Evolutionary conservation across 176 grass and related monocot genomes (phyloP).

Genomic region (Triticum dicoccoides): DNA sequence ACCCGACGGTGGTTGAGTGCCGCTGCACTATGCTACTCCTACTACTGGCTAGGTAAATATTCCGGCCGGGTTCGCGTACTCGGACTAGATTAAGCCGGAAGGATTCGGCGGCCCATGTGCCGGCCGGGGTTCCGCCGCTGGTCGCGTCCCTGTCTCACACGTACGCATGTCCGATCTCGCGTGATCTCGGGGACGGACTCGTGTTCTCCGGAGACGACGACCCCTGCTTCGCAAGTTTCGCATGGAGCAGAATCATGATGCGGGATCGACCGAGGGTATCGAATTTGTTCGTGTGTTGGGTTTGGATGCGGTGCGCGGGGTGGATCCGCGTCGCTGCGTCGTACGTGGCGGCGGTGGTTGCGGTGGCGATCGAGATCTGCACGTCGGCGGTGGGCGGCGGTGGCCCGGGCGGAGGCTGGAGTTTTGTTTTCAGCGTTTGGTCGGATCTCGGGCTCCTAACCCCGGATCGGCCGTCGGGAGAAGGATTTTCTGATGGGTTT

Average conservation of each 20-base stretch:
- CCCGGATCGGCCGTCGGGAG: background rate
- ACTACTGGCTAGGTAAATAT: background rate
- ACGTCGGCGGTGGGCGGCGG: background rate
- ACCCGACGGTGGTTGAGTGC: conserved; percentile 22
- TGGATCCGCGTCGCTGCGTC: background rate
- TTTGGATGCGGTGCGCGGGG: background rate
- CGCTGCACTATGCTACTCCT: background rate
- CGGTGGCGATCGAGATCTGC: background rate
- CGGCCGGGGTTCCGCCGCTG: background rate
- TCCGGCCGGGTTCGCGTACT: background rate
- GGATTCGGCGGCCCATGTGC: conserved; percentile 24
- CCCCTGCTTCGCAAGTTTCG: background rate
- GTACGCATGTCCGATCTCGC: background rate
- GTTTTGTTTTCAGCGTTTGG: background rate
- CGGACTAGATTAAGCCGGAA: background rate
- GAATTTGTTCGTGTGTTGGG: background rate
- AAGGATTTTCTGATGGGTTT: background rate
- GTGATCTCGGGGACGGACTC: conserved; percentile 7
- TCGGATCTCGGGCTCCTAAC: conserved; percentile 9
- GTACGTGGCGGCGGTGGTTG: background rate
- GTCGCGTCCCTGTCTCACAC: background rate
- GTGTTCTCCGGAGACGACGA: conserved; percentile 4
- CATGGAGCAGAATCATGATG: background rate
- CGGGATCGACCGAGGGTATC: background rate
- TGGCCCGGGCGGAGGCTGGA: background rate